Evolutionary conservation across 257 asterid genomes (phyloP), one percentile per base, ranked within the genome.

Genomic region (Cynanchum wilfordii): DNA sequence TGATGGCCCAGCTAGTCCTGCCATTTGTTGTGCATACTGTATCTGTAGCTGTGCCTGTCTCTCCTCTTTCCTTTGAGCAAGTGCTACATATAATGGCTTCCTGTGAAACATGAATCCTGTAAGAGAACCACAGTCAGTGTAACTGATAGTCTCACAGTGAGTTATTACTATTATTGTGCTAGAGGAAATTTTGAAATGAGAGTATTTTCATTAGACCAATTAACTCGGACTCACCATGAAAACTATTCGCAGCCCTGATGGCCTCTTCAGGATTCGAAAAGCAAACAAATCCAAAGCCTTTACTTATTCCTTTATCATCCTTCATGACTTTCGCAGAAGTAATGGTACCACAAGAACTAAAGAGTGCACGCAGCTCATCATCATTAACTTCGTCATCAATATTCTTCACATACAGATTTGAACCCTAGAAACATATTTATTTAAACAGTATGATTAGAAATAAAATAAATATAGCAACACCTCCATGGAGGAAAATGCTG

Each of bases 211-310:
- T 3, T 12, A 27, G 66, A 47, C 13, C 19, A 68, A 51, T 42
- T 38, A n/a, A 17, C 20, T 54, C 27, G 30, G 33, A 64, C 85
- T 83, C 55, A 85, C 92, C 98, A 70, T 85, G 90, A 33, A 80
- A 82, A 69, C 88, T 76, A 75, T 76, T 79, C 58, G 90, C 91
- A 45, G 97, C 97, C 69, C 72, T 86, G 66, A 44, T 73, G 44
- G 97, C 97, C 83, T 90, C 97, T 76, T 85, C 92, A 8, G 93
- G 90, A 5, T 78, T 80, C 66, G 97, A 86, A 86, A 89, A 93
- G 88, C 97, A 93, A 71, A 90, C 92, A 81, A 93, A 93, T 72
- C 97, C 98, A 81, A 89, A 90, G 73, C 97, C 98, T 79, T 83
- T 90, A 80, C 92, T 86, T 52, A 86, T 54, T 76, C 95, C 97